Percentiles rank a stretch among this genome's conserved stretches.
Conservation (phyloP, 108 stramenopile genomes). For the Fistulifera solaris region DNA sequence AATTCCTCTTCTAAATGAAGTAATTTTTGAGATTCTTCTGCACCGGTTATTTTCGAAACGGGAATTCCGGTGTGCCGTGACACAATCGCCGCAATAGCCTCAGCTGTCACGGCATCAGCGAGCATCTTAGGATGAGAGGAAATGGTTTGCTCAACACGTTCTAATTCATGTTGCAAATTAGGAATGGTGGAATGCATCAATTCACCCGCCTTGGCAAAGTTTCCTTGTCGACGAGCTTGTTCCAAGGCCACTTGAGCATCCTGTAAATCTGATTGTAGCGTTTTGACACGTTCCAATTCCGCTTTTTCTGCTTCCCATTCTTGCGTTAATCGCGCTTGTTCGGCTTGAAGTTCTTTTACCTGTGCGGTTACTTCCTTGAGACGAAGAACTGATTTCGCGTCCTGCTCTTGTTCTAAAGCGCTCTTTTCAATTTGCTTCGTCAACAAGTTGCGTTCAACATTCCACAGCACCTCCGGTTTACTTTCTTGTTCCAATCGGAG, state of each 20-base stretch:
- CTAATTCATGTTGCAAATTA: constrained; percentile 55
- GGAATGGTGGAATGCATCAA: constrained; percentile 63
- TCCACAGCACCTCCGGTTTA: constrained; percentile 74
- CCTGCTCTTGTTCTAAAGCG: constrained; percentile 58
- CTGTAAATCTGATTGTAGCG: constrained; percentile 68
- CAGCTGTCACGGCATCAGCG: constrained; percentile 55
- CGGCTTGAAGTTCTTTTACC: constrained; percentile 53
- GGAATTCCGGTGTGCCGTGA: constrained; percentile 76
- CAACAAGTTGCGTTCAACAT: constrained; percentile 59
- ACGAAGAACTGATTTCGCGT: constrained; percentile 34
- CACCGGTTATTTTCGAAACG: constrained; percentile 57
- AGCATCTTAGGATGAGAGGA: constrained; percentile 41
- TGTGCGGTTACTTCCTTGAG: constrained; percentile 49
- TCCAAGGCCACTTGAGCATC: constrained; percentile 47
- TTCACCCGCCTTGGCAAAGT: constrained; percentile 52
- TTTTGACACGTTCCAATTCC: constrained; percentile 48
- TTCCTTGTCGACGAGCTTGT: constrained; percentile 54
- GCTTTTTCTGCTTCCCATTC: constrained; percentile 55
- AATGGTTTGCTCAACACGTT: constrained; percentile 34
- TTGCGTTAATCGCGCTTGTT: constrained; percentile 47
- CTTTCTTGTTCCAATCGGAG: constrained; percentile 69
- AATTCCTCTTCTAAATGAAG: constrained; percentile 82
- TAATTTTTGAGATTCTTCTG: constrained; percentile 73
- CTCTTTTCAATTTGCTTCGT: constrained; percentile 75
- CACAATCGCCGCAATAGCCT: constrained; percentile 78